phyloP scores from a whole-genome alignment of 306 rosid species.

The Luffa aegyptiaca region DNA sequence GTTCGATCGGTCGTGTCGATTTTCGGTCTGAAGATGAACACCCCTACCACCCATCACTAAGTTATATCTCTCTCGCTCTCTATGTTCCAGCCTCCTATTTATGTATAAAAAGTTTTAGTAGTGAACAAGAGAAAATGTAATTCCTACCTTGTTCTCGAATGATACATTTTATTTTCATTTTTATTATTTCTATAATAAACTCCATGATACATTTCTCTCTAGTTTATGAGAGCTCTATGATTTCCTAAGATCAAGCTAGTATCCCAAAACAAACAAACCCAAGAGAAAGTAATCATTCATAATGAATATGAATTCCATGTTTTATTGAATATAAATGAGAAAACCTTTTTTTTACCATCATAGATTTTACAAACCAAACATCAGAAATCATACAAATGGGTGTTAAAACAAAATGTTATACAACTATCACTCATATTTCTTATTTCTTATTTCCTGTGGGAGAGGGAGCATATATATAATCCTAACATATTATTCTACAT shows the following conservation, averaged over 20 bases:
- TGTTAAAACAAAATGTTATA: background rate
- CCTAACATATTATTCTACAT: slow-evolving; percentile 33
- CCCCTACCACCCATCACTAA: no score
- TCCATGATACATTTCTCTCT: background rate
- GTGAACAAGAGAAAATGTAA: no score
- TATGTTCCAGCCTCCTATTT: no score
- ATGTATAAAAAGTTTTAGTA: no score
- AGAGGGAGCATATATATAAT: background rate
- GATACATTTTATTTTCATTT: no score
- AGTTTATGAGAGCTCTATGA: background rate
- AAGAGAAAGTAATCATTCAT: background rate
- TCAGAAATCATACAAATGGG: background rate
- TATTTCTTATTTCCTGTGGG: background rate
- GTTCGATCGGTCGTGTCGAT: no score
- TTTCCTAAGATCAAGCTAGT: background rate
- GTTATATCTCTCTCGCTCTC: no score
- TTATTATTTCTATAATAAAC: background rate
- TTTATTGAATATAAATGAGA: background rate
- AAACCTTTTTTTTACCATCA: background rate
- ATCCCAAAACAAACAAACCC: background rate
- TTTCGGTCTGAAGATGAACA: no score
- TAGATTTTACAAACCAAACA: background rate
- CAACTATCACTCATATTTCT: background rate
- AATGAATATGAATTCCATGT: background rate
- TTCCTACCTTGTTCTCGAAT: no score